Percentiles rank a stretch among this genome's conserved stretches.
phyloP scores from a whole-genome alignment of 2,329 filamentous ascomycete species.

The Paraphoma sp. region DNA sequence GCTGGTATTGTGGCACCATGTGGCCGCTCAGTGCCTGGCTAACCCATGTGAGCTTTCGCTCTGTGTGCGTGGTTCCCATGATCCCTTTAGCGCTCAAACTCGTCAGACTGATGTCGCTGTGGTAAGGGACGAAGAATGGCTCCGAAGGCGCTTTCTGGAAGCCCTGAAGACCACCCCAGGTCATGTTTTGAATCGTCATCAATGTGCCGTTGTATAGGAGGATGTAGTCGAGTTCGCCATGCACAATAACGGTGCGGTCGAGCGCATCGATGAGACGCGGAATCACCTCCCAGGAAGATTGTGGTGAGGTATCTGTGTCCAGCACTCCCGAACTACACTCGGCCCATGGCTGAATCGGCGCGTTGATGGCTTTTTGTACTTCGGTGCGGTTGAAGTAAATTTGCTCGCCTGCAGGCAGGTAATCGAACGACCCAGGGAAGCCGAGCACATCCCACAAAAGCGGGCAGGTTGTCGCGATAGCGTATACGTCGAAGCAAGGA shows the following conservation, averaged over 20 bases:
- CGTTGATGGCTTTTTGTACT: conserved; percentile 73
- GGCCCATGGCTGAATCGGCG: conserved; percentile 62
- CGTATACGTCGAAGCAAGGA: conserved; percentile 82
- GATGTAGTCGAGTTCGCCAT: conserved; percentile 74
- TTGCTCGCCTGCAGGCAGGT: conserved; percentile 66
- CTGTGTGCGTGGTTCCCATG: conserved; percentile 73
- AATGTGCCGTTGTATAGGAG: conserved; percentile 73
- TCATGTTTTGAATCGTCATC: conserved; percentile 80
- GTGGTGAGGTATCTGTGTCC: conserved; percentile 60
- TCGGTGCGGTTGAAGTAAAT: conserved; percentile 76
- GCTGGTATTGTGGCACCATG: conserved; percentile 72
- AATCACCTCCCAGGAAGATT: conserved; percentile 64
- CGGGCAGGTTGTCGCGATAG: conserved; percentile 75
- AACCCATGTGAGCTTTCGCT: conserved; percentile 77
- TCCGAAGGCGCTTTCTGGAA: conserved; percentile 68
- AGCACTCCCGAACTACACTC: conserved; percentile 62
- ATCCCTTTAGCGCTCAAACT: conserved; percentile 68
- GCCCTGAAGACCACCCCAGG: conserved; percentile 74
- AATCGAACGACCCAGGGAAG: conserved; percentile 69
- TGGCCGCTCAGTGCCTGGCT: conserved; percentile 70
- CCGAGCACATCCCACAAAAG: conserved; percentile 72
- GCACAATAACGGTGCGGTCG: conserved; percentile 73
- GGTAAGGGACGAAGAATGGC: conserved; percentile 74
- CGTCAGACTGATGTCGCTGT: conserved; percentile 54
- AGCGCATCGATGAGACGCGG: conserved; percentile 76